phyloP scores from a whole-genome alignment of 164 flowering plant genomes.

The Vitis vinifera region DNA sequence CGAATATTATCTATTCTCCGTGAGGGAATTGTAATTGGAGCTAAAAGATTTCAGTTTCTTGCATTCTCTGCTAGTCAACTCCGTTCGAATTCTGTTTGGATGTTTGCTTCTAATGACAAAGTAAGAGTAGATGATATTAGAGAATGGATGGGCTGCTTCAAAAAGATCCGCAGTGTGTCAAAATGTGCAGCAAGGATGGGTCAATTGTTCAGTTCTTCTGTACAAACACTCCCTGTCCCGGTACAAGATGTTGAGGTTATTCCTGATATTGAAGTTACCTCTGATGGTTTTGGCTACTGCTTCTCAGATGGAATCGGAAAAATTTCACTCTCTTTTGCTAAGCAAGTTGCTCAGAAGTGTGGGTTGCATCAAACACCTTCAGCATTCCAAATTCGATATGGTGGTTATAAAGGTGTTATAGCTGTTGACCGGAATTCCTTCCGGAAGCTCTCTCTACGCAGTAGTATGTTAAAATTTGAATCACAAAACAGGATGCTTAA shows the following conservation, averaged over 20 bases:
- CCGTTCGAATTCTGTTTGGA: conserved; percentile 90
- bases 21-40: conserved; percentile 76
- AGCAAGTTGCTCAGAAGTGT: conserved; percentile 65
- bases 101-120: conserved; percentile 89
- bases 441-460: conserved; percentile 74
- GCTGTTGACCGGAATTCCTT: conserved; percentile 82
- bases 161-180: conserved; percentile 69
- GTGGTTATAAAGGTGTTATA: conserved; percentile 95
- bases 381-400: conserved; percentile 94
- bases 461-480: conserved; percentile 90
- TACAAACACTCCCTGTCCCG: conserved; percentile 56
- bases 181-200: conserved; percentile 99
- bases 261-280: conserved; percentile 71
- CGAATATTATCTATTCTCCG: conserved; percentile 68
- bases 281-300: conserved; percentile 73
- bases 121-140: conserved; percentile 70
- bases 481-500: conserved; percentile 79
- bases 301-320: conserved; percentile 99
- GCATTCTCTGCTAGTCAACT: conserved; percentile 99
- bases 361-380: conserved; percentile 68
- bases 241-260: conserved; percentile 63
- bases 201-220: conserved; percentile 86
- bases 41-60: conserved; percentile 75
- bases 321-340: conserved; percentile 68
- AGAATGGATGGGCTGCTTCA: conserved; percentile 96